Evolutionary conservation across 345 rosid genomes (phyloP), one percentile per base, ranked within the genome.

Genomic region (Corchorus capsularis): DNA sequence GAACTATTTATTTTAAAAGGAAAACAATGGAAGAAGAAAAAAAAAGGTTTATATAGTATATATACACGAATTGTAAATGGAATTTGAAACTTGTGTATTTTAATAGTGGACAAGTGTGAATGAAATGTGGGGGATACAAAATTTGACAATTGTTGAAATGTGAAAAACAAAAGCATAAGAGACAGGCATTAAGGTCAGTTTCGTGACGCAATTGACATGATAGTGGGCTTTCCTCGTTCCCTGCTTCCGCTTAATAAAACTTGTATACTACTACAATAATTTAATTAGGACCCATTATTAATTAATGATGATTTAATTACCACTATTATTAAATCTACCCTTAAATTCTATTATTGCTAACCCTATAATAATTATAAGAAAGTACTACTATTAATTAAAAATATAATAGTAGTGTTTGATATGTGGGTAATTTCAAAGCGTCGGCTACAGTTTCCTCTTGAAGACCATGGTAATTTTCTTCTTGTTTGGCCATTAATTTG

Each of bases 401-500:
- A 15, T 15, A 15, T 17, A 62, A 62, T 62, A 27, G 27, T 27
- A 27, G 27, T 27, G 1, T 27, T 27, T 27, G 27, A 27, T 15
- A 19, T 16, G 63, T 4, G 69, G 69, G 73, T 80, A 73, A 61
- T 73, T 71, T 8, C 67, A 50, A 60, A 9, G 47, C 10, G 46
- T 52, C 59, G 71, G 63, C 72, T 37, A 73, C 35, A 43, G n/a
- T 34, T 52, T 61, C 17, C 17, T 56, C 39, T 56, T 13, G 3
- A 69, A 5, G 11, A 34, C 15, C 14, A 20, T 47, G 47, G 74
- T 63, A 69, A 79, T 75, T 35, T 83, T 86, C 80, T 83, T 14
- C 76, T 39, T 79, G 82, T 83, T 85, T 78, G 85, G 84, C 84
- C 73, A 76, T 13, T 67, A 47, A 67, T 80, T 79, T 77, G 87